Percentiles rank a stretch among this genome's conserved stretches.
phyloP scores from a whole-genome alignment of 371 early-diverging fungal genomes.

The Parasitella parasitica region DNA sequence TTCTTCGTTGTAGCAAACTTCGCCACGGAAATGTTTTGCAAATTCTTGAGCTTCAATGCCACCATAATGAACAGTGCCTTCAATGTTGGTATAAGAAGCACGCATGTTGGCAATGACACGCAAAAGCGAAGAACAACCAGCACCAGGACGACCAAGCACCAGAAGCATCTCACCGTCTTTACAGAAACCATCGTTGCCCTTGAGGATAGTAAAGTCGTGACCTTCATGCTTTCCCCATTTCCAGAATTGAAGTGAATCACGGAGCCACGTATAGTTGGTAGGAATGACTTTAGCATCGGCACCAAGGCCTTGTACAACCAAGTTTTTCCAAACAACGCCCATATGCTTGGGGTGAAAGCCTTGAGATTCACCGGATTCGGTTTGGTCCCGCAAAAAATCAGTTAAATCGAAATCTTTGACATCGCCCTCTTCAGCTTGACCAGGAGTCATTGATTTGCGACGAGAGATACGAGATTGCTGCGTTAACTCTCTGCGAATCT shows the following conservation, averaged over 20 bases:
- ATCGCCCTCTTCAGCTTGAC: conserved; percentile 27
- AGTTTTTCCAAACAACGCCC: conserved; percentile 49
- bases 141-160: conserved; percentile 58
- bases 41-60: conserved; percentile 49
- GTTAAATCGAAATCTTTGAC: conserved; percentile 31
- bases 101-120: conserved; percentile 57
- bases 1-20: conserved; percentile 58
- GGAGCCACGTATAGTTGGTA: conserved; percentile 30
- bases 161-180: conserved; percentile 63
- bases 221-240: conserved; percentile 33
- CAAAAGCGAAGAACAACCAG: conserved; percentile 58
- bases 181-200: conserved; percentile 45
- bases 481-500: conserved; percentile 46
- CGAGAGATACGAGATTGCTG: conserved; percentile 38
- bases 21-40: conserved; percentile 41
- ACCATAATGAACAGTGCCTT: conserved; percentile 47
- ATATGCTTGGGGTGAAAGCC: conserved; percentile 50
- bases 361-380: conserved; percentile 18
- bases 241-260: conserved; percentile 28
- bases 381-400: conserved; percentile 26
- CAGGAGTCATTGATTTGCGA: conserved; percentile 19
- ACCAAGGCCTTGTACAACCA: conserved; percentile 51
- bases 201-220: conserved; percentile 43
- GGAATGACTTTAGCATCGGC: conserved; percentile 31
- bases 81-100: conserved; percentile 42